Base-by-base conservation (phyloP, 2,329 filamentous ascomycete species). In the Verruconis gallopava region DNA sequence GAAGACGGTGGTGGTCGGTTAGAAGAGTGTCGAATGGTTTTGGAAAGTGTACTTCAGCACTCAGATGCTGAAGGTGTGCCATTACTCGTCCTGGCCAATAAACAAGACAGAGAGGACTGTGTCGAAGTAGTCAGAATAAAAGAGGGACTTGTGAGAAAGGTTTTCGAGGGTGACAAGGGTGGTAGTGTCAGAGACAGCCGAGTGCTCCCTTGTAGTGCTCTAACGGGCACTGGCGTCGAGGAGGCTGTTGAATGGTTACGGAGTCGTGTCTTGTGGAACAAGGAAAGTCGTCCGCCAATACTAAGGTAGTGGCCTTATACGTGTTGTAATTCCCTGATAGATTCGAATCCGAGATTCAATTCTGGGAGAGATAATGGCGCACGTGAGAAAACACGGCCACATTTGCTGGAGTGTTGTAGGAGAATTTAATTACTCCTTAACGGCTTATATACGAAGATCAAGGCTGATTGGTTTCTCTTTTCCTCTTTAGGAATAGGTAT, bases 221-320 rank as follows among this genome's bases (percentile, higher is more conserved):
- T 98, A 55, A 89, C 81, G 4, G 84, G 66, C 39, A 72, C 71
- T 12, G 91, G 91, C 2, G 91, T 98, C 2, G 77, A 77, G 54
- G 91, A 96, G 66, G 89, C 91, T 1, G 82, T 98, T n/a, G 91
- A 96, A 56, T 98, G 91, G 91, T 69, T 98, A 45, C 78, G 85
- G 56, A 89, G 79, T 50, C 71, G 91, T 47, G 85, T 96, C 20
- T 86, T 85, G 61, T 96, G 91, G 85, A 96, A 96, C 59, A 94
- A 91, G 64, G 89, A 95, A 61, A 80, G 77, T 3, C 72, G 91
- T 47, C 88, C 89, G 48, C 91, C 91, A 2, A 79, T 93, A 40
- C 94, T 95, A 88, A 74, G 86, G 64, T 96, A 69, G 73, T 30
- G n/a, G n/a, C n/a, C n/a, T n/a, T n/a, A n/a, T n/a, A n/a, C n/a